Percentiles rank a stretch among this genome's conserved stretches.
Conservation (phyloP, 2,329 filamentous ascomycete genomes). For the Fragosphaeria purpurea region DNA sequence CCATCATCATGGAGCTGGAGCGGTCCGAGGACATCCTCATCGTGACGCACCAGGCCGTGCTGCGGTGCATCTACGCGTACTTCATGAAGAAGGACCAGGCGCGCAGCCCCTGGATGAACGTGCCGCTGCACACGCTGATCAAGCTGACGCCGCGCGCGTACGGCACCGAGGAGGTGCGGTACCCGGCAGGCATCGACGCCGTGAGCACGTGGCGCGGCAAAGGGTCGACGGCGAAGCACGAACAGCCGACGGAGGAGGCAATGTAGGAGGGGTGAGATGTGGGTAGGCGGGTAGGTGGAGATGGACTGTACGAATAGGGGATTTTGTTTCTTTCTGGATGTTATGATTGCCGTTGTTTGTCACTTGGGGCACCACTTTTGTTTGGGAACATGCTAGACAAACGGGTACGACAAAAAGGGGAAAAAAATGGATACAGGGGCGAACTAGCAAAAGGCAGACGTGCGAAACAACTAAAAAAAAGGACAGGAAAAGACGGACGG, state of each 20-base stretch:
- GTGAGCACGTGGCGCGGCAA: slow-evolving; percentile 96
- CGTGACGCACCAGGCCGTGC: slow-evolving; percentile 92
- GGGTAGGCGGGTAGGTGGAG: too few species aligned
- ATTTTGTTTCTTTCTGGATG: too few species aligned
- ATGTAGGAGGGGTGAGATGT: slow-evolving; percentile 3
- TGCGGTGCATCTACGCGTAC: slow-evolving; percentile 96
- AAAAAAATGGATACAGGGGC: too few species aligned
- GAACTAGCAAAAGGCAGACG: too few species aligned
- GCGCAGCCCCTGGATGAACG: slow-evolving; percentile 95
- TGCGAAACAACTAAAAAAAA: too few species aligned
- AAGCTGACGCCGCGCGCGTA: slow-evolving; percentile 93
- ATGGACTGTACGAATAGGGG: too few species aligned
- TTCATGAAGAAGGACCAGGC: slow-evolving; percentile 97
- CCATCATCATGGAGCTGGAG: slow-evolving; percentile 99
- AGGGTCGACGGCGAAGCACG: slow-evolving; percentile 83
- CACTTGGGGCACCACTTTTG: too few species aligned
- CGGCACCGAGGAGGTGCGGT: slow-evolving; percentile 79
- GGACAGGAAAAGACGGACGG: too few species aligned
- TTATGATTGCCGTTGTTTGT: too few species aligned
- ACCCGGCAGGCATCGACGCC: slow-evolving; percentile 84
- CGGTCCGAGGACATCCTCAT: slow-evolving; percentile 94
- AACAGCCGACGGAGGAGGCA: slow-evolving; percentile 40
- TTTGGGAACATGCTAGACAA: too few species aligned
- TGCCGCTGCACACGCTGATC: slow-evolving; percentile 90
- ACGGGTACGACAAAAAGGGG: too few species aligned